phyloP scores from a whole-genome alignment of 176 grass and related monocot species.

The Ensete glaucum region DNA sequence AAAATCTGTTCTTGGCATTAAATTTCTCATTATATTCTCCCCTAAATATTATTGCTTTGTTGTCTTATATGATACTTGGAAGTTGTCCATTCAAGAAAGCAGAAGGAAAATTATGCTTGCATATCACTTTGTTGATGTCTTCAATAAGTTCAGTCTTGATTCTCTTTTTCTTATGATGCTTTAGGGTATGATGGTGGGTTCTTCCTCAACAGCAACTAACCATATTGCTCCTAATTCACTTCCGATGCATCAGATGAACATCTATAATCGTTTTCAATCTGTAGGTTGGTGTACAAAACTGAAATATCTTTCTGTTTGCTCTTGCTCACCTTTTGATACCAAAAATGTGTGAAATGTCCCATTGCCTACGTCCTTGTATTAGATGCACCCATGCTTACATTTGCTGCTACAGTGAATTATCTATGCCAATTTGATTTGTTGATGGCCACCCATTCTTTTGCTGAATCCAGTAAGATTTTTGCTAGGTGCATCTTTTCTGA shows the following conservation, averaged over 20 bases:
- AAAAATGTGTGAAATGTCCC: too few species aligned
- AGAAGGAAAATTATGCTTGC: background rate
- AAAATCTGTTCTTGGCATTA: background rate
- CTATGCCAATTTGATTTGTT: too few species aligned
- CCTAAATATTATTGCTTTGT: too few species aligned
- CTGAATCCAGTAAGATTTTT: too few species aligned
- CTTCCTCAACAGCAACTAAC: background rate
- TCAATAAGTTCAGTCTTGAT: background rate
- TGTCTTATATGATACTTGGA: too few species aligned
- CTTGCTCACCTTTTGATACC: background rate
- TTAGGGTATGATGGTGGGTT: background rate
- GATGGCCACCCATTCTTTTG: too few species aligned
- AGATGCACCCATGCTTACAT: too few species aligned
- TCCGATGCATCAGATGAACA: background rate
- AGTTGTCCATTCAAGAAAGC: background rate
- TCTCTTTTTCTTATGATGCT: background rate
- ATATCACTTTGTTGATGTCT: background rate
- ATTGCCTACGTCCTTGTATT: too few species aligned
- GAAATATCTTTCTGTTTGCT: background rate
- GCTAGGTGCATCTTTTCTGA: too few species aligned
- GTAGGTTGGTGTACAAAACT: background rate
- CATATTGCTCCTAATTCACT: background rate
- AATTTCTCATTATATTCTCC: too few species aligned
- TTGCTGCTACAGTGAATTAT: too few species aligned
- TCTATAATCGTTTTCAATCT: background rate